phyloP scores from a whole-genome alignment of 331 rosid species.

The Cydonia oblonga region DNA sequence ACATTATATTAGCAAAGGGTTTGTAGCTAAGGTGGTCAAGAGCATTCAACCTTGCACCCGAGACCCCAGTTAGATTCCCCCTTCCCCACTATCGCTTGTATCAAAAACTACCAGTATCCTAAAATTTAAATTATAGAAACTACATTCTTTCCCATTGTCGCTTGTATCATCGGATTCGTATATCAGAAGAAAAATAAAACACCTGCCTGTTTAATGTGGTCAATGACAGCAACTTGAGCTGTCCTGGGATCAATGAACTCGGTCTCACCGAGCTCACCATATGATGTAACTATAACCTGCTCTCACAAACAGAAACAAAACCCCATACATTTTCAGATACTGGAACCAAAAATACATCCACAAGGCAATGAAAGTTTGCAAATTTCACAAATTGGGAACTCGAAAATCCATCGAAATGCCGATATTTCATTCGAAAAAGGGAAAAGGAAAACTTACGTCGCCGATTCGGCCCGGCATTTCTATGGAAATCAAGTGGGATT shows the following conservation, averaged over 20 bases:
- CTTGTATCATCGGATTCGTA: background rate
- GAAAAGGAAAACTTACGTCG: conserved; percentile 33
- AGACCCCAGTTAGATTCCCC: background rate
- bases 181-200: background rate
- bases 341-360: background rate
- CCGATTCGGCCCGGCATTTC: conserved; percentile 65
- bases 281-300: conserved; percentile 74
- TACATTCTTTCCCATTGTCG: background rate
- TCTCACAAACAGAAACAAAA: conserved; percentile 5
- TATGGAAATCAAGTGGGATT: conserved; percentile 63
- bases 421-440: background rate
- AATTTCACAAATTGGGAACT: background rate
- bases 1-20: background rate
- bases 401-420: background rate
- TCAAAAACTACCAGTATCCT: background rate
- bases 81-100: background rate
- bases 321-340: background rate
- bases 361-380: background rate
- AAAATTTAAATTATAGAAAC: background rate
- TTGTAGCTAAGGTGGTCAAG: background rate
- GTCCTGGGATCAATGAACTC: conserved; percentile 84
- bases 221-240: conserved; percentile 77
- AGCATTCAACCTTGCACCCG: background rate
- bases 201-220: conserved; percentile 79
- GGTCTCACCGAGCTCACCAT: conserved; percentile 50